Base-by-base conservation (phyloP, 2,329 filamentous ascomycete genomes). In the Trichocomaceae sp. region DNA sequence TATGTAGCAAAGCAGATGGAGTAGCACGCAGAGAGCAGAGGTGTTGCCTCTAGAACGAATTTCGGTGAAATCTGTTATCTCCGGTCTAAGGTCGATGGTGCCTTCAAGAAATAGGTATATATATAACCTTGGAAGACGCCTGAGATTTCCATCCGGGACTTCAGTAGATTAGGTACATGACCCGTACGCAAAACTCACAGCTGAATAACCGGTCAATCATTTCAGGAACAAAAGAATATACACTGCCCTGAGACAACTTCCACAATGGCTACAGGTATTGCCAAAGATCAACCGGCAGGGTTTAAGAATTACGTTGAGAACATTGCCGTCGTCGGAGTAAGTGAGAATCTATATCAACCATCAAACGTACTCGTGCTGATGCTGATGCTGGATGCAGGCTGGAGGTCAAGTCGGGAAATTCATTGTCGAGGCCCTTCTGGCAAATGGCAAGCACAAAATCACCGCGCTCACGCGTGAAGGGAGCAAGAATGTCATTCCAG, bases 401-500 rank as follows among this genome's bases (percentile, higher is more conserved):
- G 66, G 66, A 45, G 72, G 70, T 1, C 65, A 60, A 6, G 46
- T 71, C 59, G 71, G 69, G 13, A 62, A 57, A 5, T 52, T 61
- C 39, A 61, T 72, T 19, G 54, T 59, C 9, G 31, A 46, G 0
- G 44, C 51, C 15, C 73, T 83, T 0, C 63, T 81, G 3, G 62
- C 72, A 12, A 73, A 71, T 1, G 77, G 76, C 39, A 78, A 73
- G 58, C 79, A 82, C 61, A 72, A 66, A 12, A 68, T 83, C 29
- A 82, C 79, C 0, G 79, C 77, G 17, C 66, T 81, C 22, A 76
- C 77, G 10, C 78, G 79, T 26, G 62, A 63, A 22, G 70, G 65
- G 47, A 78, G 76, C 63, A 57, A 59, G 1, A 71, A 64, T 58
- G 67, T 61, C 15, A 61, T 81, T 3, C 79, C 80, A 2, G 58